Base-by-base conservation (phyloP, 2,329 filamentous ascomycete genomes). In the Pyrenochaeta sp. region DNA sequence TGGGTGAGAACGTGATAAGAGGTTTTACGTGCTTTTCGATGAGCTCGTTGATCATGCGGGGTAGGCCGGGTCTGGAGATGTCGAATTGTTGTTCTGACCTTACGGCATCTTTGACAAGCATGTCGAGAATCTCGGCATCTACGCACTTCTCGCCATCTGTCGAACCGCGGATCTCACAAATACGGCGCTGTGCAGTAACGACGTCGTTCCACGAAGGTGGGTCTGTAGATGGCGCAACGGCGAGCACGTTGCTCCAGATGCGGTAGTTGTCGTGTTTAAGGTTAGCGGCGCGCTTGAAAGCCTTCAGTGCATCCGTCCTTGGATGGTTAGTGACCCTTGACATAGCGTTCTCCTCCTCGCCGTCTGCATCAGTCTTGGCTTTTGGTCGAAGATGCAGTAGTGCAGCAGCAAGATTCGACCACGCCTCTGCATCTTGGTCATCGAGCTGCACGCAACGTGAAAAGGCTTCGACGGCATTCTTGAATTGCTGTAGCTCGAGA, bases 161-260 rank as follows among this genome's bases (percentile, higher is more conserved):
- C 0, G 81, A 72, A 15, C 85, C 84, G 40, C 91, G 88, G 39
- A 98, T 86, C 25, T 90, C 87, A 52, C 97, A 87, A 50, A 98
- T 84, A 59, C 90, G 87, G 40, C 85, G 86, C 58, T 95, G 85
- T 0, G 92, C 92, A 4, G 89, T 83, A 32, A 97, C 81, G 50
- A 97, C 86, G 61, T 97, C 92, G 0, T 82, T 77, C 72, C 92
- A 88, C 0, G 90, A 87, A 0, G 91, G 90, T 0, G 94, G 93
- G 0, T 84, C 84, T 28, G 95, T 85, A 1, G 92, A 91, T 0
- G 91, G 87, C 0, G 91, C 90, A 24, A 98, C 89, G 0, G 93
- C 95, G 56, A 99, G 86, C 15, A 98, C 90, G 70, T 99, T 99
- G 74, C 96, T 92, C 94, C 94, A 98, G 76, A 99, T 97, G 67